Conservation (phyloP, 2,329 filamentous ascomycete genomes). For the Anthostomella pinea region DNA sequence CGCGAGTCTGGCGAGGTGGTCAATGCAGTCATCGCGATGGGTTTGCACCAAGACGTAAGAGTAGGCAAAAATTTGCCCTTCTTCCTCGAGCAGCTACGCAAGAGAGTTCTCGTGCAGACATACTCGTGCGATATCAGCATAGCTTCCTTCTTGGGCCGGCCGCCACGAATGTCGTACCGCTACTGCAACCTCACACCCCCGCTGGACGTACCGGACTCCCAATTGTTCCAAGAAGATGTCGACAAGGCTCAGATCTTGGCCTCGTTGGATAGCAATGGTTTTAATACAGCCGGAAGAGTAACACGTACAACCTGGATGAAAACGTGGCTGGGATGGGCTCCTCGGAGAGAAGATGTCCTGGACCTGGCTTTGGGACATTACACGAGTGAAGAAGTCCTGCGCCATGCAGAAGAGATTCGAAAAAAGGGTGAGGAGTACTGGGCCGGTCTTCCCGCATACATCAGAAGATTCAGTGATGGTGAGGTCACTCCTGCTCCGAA, state of each 20-base stretch:
- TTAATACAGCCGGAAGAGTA: slow-evolving; percentile 22
- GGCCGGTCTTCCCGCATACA: slow-evolving; percentile 24
- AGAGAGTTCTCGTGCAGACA: slow-evolving; percentile 20
- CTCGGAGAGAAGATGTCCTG: slow-evolving; percentile 33
- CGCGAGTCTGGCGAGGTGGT: slow-evolving; percentile 30
- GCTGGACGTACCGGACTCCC: slow-evolving; percentile 27
- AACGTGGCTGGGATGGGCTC: slow-evolving; percentile 25
- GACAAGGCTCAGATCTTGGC: slow-evolving; percentile 26
- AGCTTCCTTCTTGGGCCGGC: slow-evolving; percentile 32
- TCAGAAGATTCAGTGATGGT: slow-evolving; percentile 22
- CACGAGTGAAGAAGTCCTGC: slow-evolving; percentile 30
- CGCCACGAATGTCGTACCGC: slow-evolving; percentile 32
- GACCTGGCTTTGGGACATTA: slow-evolving; percentile 33
- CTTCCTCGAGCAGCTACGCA: slow-evolving; percentile 32
- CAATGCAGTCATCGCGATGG: slow-evolving; percentile 31
- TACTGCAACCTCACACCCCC: slow-evolving; percentile 31
- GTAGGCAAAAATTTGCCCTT: slow-evolving; percentile 29
- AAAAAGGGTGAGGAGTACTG: slow-evolving; percentile 22
- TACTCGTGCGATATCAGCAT: slow-evolving; percentile 32
- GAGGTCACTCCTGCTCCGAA: slow-evolving; percentile 18
- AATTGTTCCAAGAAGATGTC: slow-evolving; percentile 25
- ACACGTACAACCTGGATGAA: slow-evolving; percentile 26
- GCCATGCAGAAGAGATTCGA: slow-evolving; percentile 24
- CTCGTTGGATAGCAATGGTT: slow-evolving; percentile 29
- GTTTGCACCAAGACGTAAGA: slow-evolving; percentile 31